Conservation (phyloP, 2,329 filamentous ascomycete species). For the Hymenoscyphus repandus region DNA sequence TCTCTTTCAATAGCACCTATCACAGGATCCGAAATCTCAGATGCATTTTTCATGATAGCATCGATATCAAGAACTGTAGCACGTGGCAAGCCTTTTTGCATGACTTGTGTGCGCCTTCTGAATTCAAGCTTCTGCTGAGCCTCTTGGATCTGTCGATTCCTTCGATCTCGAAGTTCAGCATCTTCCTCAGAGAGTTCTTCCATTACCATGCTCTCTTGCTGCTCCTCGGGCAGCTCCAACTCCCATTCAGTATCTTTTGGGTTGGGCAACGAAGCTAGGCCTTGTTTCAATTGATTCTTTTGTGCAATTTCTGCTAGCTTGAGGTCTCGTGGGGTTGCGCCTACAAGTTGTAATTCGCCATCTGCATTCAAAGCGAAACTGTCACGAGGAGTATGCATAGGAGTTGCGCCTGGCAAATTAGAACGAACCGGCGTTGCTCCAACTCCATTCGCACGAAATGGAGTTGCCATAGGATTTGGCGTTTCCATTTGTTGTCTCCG, state of each 20-base stretch:
- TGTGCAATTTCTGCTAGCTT: conserved; percentile 64
- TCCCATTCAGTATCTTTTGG: conserved; percentile 95
- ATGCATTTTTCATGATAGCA: conserved; percentile 59
- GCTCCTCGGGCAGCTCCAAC: conserved; percentile 82
- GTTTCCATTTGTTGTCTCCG: conserved; percentile 79
- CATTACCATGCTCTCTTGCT: conserved; percentile 49
- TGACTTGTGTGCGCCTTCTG: conserved; percentile 81
- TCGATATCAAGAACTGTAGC: conserved; percentile 68
- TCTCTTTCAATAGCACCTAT: conserved; percentile 69
- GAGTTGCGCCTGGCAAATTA: conserved; percentile 68
- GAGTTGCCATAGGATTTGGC: conserved; percentile 92
- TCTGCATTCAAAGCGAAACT: conserved; percentile 77
- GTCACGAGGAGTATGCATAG: conserved; percentile 83
- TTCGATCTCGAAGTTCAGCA: conserved; percentile 69
- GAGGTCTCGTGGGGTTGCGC: conserved; percentile 72
- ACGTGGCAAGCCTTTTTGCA: conserved; percentile 77
- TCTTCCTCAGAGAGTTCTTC: conserved; percentile 53
- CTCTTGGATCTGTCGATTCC: conserved; percentile 68
- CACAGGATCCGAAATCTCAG: conserved; percentile 56
- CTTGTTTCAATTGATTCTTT: conserved; percentile 62
- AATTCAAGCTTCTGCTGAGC: conserved; percentile 68
- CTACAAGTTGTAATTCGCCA: conserved; percentile 59
- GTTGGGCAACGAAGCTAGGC: conserved; percentile 79
- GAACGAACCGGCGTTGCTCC: conserved; percentile 62
- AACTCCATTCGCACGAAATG: conserved; percentile 63